Evolutionary conservation across 164 flowering plant genomes (phyloP).

Genomic region (Pachysandra terminalis): DNA sequence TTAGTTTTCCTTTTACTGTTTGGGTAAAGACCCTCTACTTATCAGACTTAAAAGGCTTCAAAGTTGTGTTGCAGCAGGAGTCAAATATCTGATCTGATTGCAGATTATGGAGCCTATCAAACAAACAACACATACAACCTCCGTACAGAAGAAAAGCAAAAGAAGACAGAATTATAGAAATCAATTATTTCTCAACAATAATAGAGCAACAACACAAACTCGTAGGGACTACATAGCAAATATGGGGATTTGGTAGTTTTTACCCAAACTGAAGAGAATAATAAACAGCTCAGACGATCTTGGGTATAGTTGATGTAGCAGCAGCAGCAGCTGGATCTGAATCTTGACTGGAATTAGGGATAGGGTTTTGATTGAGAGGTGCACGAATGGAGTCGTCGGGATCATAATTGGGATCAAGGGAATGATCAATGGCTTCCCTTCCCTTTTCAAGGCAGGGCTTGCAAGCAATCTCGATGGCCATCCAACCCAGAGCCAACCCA

Average conservation of each 20-base stretch:
- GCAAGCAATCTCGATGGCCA: conserved; percentile 90
- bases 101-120: too few species aligned
- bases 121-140: too few species aligned
- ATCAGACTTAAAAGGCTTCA: too few species aligned
- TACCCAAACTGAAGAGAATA: not conserved
- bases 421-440: conserved; percentile 87
- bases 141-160: too few species aligned
- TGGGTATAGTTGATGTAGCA: conserved; percentile 9
- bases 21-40: too few species aligned
- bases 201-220: not conserved
- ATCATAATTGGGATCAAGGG: conserved; percentile 86
- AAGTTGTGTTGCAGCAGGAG: too few species aligned
- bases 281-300: conserved; percentile 15
- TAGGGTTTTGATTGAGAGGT: conserved; percentile 44
- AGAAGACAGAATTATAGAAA: not conserved
- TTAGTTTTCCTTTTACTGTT: too few species aligned
- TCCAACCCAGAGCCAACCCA: conserved; percentile 74
- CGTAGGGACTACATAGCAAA: not conserved
- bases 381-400: conserved; percentile 67
- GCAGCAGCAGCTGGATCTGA: not conserved
- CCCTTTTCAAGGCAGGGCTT: conserved; percentile 95
- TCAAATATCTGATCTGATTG: too few species aligned
- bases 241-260: not conserved
- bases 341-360: conserved; percentile 3
- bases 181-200: not conserved